Evolutionary conservation across 2,329 filamentous ascomycete genomes (phyloP).

Genomic region (Dothistroma septosporum): DNA sequence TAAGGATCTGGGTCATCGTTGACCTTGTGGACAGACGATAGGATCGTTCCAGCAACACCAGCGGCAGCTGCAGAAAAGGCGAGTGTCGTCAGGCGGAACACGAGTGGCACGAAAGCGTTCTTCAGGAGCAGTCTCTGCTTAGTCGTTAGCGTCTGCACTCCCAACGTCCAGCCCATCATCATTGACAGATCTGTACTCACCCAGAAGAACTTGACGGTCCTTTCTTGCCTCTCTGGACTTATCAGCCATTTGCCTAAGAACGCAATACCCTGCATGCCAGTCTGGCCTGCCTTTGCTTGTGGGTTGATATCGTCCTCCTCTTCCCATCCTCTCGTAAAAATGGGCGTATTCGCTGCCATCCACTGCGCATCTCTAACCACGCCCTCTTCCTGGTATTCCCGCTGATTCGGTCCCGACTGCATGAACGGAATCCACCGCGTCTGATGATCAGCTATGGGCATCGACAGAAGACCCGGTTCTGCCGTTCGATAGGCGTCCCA

Average conservation of each 20-base stretch:
- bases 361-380: conserved; percentile 42
- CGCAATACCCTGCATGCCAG: conserved; percentile 39
- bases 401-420: conserved; percentile 35
- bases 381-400: conserved; percentile 28
- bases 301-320: conserved; percentile 47
- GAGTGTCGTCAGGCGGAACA: conserved; percentile 78
- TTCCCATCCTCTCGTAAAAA: conserved; percentile 50
- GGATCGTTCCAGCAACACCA: conserved; percentile 72
- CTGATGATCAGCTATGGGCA: conserved; percentile 34
- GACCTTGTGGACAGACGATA: conserved; percentile 44
- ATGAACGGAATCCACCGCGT: conserved; percentile 37
- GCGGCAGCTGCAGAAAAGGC: conserved; percentile 78
- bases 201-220: conserved; percentile 34
- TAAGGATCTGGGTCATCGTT: conserved; percentile 30
- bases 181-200: conserved; percentile 18
- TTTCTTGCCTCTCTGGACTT: conserved; percentile 36
- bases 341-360: conserved; percentile 48
- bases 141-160: neutral
- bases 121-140: conserved; percentile 60
- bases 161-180: neutral
- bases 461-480: conserved; percentile 34
- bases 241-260: conserved; percentile 41
- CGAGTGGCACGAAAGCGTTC: conserved; percentile 78
- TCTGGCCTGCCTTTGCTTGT: conserved; percentile 33
- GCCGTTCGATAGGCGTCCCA: conserved; percentile 34